A percentile compares a stretch with the other conserved stretches of the same genome.
These are phyloP conservation scores for Styphnolobium japonicum DNA, from an alignment of 306 rosid genomes.

Conservation along the genomic window DNA sequence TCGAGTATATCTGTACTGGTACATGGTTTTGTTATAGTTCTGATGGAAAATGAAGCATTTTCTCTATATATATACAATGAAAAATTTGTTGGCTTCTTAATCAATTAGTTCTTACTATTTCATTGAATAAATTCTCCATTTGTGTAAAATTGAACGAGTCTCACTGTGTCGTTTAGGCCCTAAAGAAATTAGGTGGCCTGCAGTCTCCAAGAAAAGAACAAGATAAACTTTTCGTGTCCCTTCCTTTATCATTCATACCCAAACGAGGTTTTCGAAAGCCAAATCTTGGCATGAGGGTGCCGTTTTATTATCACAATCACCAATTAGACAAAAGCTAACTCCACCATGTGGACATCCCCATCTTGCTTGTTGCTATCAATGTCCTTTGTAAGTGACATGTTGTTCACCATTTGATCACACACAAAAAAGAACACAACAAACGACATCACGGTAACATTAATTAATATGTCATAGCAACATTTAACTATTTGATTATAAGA, in stretches of 20 bases:
- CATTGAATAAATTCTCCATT: neutral
- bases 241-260: neutral
- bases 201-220: neutral
- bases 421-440: neutral
- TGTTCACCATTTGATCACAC: neutral
- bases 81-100: no score
- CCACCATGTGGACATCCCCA: neutral
- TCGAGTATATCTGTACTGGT: neutral
- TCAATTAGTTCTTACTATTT: no score
- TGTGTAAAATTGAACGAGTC: neutral
- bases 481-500: neutral
- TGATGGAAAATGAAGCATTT: no score
- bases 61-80: no score
- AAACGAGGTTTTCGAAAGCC: neutral
- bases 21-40: neutral
- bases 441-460: neutral
- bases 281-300: neutral
- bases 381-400: slow-evolving; percentile 8
- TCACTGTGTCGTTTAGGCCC: neutral
- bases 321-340: neutral
- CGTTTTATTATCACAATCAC: neutral
- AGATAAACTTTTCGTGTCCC: neutral
- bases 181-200: neutral
- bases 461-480: neutral
- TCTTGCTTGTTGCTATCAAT: slow-evolving; percentile 2